A percentile compares a stretch with the other conserved stretches of the same genome.
phyloP scores from a whole-genome alignment of 1,284 basidiomycete species.

The Ceraceosorus guamensis region DNA sequence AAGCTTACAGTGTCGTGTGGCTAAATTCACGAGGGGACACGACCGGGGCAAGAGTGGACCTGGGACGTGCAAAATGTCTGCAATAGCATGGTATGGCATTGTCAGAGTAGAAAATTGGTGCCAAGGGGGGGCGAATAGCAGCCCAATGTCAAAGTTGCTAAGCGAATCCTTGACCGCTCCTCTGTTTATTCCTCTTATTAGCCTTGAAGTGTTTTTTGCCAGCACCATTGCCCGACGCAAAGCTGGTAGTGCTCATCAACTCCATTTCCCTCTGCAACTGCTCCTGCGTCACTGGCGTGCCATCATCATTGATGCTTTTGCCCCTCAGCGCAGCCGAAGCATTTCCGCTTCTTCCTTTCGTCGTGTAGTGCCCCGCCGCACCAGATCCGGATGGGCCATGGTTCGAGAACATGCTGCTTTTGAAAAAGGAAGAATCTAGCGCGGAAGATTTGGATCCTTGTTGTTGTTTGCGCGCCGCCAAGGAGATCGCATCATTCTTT shows the following conservation, averaged over 20 bases:
- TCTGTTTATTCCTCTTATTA: conserved; percentile 54
- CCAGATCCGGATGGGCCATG: conserved; percentile 50
- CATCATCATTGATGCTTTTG: conserved; percentile 25
- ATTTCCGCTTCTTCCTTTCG: conserved; percentile 51
- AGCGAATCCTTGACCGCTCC: conserved; percentile 19
- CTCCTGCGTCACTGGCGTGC: conserved; percentile 52
- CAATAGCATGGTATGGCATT: neutral
- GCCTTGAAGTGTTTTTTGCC: conserved; percentile 87
- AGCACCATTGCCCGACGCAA: conserved; percentile 17
- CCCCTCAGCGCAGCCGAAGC: conserved; percentile 23
- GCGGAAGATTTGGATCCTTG: conserved; percentile 47
- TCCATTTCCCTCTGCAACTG: conserved; percentile 48
- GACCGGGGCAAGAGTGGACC: too few relatives aligned
- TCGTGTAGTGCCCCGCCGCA: conserved; percentile 55
- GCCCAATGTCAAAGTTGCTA: neutral
- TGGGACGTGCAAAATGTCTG: too few relatives aligned
- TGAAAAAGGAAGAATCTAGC: conserved; percentile 80
- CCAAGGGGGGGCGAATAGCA: neutral
- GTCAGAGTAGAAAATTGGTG: neutral
- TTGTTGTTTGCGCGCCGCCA: neutral
- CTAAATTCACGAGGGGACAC: too few relatives aligned
- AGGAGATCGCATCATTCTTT: conserved; percentile 17
- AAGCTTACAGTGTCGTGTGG: too few relatives aligned
- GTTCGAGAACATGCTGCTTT: conserved; percentile 16
- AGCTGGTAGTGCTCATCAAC: conserved; percentile 45